Conservation (phyloP, 139 green algal species). For the Chlorella sorokiniana region DNA sequence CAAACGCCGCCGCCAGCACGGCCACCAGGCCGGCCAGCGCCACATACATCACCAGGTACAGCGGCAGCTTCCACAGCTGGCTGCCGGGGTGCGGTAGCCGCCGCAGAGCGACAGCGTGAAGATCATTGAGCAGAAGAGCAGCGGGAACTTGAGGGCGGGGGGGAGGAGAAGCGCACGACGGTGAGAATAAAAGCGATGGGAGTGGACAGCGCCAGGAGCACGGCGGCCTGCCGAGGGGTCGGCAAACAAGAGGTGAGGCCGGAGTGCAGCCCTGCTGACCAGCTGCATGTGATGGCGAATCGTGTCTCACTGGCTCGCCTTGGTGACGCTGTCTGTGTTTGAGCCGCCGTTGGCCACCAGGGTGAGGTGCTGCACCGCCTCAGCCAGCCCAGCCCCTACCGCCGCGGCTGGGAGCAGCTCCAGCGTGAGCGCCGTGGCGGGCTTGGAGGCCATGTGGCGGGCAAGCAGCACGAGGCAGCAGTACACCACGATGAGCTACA, state of each 20-base stretch:
- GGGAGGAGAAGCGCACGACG: neutral
- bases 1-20: neutral
- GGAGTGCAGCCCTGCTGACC: neutral
- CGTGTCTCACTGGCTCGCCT: neutral
- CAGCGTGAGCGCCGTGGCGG: neutral
- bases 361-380: neutral
- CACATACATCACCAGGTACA: neutral
- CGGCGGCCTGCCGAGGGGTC: neutral
- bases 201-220: conserved; percentile 1
- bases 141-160: neutral
- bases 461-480: neutral
- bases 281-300: neutral
- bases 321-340: neutral
- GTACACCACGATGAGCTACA: conserved; percentile 6
- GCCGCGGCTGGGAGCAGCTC: neutral
- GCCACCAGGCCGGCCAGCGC: neutral
- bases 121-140: neutral
- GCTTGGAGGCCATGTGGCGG: neutral
- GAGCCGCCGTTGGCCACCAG: neutral
- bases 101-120: conserved; percentile 2
- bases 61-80: neutral
- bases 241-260: too few relatives aligned
- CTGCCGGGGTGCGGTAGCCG: neutral
- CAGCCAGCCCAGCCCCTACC: neutral
- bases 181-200: neutral